Evolutionary conservation across 768 basidiomycete species (phyloP).

Genomic region (Boletus rubroflammeus): DNA sequence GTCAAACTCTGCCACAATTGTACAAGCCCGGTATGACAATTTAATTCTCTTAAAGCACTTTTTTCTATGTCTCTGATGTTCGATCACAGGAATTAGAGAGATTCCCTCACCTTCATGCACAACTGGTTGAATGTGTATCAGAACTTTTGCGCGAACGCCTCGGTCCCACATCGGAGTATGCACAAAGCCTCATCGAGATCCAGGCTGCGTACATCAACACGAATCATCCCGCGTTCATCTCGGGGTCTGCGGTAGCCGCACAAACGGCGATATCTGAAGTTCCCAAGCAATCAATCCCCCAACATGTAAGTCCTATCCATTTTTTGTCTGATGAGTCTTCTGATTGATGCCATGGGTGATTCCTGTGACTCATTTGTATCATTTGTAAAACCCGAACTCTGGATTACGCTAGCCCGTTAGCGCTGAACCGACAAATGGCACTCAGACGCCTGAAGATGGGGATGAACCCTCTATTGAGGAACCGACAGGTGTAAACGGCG

Average conservation of each 20-base stretch:
- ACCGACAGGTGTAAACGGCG: constrained; percentile 48
- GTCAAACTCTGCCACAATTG: constrained; percentile 99
- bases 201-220: constrained; percentile 99
- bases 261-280: constrained; percentile 42
- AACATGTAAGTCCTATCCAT: constrained; percentile 46
- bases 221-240: constrained; percentile 93
- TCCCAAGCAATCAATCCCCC: constrained; percentile 42
- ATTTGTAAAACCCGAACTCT: constrained; percentile 3
- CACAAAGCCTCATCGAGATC: constrained; percentile 91
- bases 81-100: constrained; percentile 80
- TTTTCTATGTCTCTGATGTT: constrained; percentile 12
- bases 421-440: constrained; percentile 58
- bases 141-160: constrained; percentile 92
- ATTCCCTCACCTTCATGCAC: constrained; percentile 90
- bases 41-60: background rate
- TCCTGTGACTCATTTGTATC: constrained; percentile 14
- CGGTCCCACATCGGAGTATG: constrained; percentile 95
- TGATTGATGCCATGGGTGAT: constrained; percentile 14
- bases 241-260: constrained; percentile 65
- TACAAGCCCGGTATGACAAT: constrained; percentile 70
- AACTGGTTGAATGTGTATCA: constrained; percentile 94
- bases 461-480: constrained; percentile 65
- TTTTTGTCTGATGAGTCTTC: constrained; percentile 4
- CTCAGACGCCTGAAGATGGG: constrained; percentile 50
- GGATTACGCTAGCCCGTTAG: constrained; percentile 51